Evolutionary conservation across 2,329 filamentous ascomycete genomes (phyloP), one percentile per base, ranked within the genome.

Genomic region (Pseudogymnoascus sp.): DNA sequence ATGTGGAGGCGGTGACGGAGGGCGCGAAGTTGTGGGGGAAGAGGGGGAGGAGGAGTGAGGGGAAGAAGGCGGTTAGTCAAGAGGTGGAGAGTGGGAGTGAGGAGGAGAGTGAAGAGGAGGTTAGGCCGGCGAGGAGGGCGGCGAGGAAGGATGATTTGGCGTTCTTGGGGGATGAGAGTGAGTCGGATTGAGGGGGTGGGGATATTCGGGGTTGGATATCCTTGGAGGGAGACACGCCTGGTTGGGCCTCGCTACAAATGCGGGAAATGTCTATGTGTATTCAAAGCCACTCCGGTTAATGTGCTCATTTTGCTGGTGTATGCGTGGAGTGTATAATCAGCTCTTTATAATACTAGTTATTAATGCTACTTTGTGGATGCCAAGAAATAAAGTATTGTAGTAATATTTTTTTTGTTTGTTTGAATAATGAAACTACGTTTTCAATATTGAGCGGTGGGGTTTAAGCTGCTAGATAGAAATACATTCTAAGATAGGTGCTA

Each of bases 1-100:
- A 99, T 71, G 79, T 96, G 6, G 90, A 95, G 72, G 88, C 87
- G 11, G 92, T 96, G 14, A 86, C 91, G 74, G 87, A 95, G 73
- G 93, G 92, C 71, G 88, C 91, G 65, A 83, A 85, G 69, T 81
- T 83, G 61, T 97, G 93, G 92, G 93, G 93, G 1, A 73, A 54
- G 73, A 72, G 51, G 73, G 72, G 62, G 68, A 74, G 66, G 69
- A 66, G 61, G 65, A 69, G 2, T 68, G 71, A 16, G 68, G 60
- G 10, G 68, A 61, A 1, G 72, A 71, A 1, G 71, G 71, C 0
- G 73, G 71, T 14, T 69, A 76, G 21, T 72, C 72, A 57, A 74
- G 75, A 80, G 79, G 67, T 78, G 79, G 45, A 75, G 76, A 79
- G 69, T 51, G 64, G 60, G 37, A 64, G 67, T 62, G 67, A 71